Percentiles rank a stretch among this genome's conserved stretches.
Evolutionary conservation across 2,329 filamentous ascomycete species (phyloP).

Genomic region (Exophiala phaeomuriformis): DNA sequence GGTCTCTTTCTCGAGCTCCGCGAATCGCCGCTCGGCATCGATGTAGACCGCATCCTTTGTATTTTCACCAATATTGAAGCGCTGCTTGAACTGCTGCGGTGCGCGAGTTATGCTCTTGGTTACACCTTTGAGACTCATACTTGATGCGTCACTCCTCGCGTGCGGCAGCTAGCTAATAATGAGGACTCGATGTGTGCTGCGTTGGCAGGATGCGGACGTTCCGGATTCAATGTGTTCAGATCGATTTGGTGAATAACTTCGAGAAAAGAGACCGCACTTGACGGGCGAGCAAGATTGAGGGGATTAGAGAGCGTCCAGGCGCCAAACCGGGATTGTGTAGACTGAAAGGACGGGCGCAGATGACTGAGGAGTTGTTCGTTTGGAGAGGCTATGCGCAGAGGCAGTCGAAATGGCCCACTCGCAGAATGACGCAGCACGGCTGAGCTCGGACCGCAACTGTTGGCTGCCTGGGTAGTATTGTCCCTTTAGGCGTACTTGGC

Average conservation of each 20-base stretch:
- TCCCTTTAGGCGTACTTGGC: not conserved
- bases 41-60: conserved; percentile 93
- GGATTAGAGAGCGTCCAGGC: not conserved
- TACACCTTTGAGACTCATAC: conserved; percentile 96
- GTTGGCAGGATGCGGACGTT: not conserved
- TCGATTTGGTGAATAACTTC: no score
- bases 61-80: conserved; percentile 91
- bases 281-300: no score
- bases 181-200: not conserved
- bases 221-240: not conserved
- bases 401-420: not conserved
- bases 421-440: conserved; percentile 1
- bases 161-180: not conserved
- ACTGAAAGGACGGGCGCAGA: not conserved
- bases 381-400: conserved; percentile 3
- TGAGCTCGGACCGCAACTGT: not conserved
- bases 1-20: conserved; percentile 89
- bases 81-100: conserved; percentile 83
- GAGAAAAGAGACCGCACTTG: no score
- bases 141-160: not conserved
- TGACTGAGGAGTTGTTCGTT: conserved; percentile 1
- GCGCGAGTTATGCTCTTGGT: conserved; percentile 83
- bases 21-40: conserved; percentile 87
- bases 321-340: not conserved
- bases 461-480: not conserved